phyloP scores from a whole-genome alignment of 2,329 filamentous ascomycete genomes.

The Phaeophleospora eucalypticola region DNA sequence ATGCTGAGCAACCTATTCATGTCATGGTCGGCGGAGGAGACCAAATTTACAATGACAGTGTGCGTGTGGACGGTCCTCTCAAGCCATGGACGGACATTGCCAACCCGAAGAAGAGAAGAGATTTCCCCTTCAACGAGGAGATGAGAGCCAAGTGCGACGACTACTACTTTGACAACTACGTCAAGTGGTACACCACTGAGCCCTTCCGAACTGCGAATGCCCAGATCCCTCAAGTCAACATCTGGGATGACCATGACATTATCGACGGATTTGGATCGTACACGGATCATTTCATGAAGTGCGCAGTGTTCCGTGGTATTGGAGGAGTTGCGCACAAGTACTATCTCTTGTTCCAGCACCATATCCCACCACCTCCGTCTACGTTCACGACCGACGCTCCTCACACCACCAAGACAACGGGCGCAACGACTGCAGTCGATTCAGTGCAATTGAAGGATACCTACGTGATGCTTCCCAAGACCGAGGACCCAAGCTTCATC shows the following conservation, averaged over 20 bases:
- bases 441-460: constrained; percentile 68
- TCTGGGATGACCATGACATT: constrained; percentile 64
- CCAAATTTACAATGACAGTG: constrained; percentile 73
- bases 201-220: constrained; percentile 57
- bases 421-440: constrained; percentile 55
- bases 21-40: constrained; percentile 86
- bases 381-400: constrained; percentile 77
- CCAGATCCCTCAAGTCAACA: constrained; percentile 62
- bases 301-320: constrained; percentile 61
- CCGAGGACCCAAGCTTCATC: constrained; percentile 69
- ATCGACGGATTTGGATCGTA: constrained; percentile 64
- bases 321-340: constrained; percentile 55
- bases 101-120: constrained; percentile 57
- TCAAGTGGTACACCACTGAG: constrained; percentile 65
- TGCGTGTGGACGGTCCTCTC: constrained; percentile 78
- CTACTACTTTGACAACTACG: constrained; percentile 60
- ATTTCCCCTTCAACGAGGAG: constrained; percentile 62
- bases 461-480: constrained; percentile 60
- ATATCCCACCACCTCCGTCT: constrained; percentile 75
- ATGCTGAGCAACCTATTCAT: constrained; percentile 58
- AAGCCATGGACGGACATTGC: constrained; percentile 59
- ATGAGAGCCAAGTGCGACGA: constrained; percentile 57
- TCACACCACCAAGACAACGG: constrained; percentile 45
- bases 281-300: constrained; percentile 64
- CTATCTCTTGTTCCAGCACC: constrained; percentile 66